Base-by-base conservation (phyloP, 495 filamentous ascomycete genomes). In the Lepraria neglecta region DNA sequence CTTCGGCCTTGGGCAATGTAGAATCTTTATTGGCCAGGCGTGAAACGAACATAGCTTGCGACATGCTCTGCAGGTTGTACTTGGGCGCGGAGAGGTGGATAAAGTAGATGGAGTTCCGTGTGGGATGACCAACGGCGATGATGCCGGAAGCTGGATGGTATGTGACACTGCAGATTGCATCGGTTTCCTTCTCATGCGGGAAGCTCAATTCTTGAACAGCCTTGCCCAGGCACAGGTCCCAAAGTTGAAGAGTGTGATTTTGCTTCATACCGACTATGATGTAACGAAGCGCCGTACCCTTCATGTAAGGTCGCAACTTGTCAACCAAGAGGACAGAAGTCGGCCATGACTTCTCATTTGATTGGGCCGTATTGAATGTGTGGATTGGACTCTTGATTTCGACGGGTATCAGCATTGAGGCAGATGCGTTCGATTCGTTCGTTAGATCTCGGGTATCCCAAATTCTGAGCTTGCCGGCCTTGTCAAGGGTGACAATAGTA, bases 251-350 rank as follows among this genome's bases (percentile, higher is more conserved):
- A 53, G 91, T 94, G 76, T 99, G 95, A 72, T 99, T 99, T 72
- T 97, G 95, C 76, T 97, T 97, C 80, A 97, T 88, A 62, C 95
- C 95, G 55, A 99, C 92, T 61, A 99, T 82, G 74, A 97, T 84
- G 75, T 97, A 99, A 62, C 95, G 82, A 61, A 95, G 75, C 19
- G 95, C 91, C 69, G 86, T 85, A 38, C 87, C 87, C 73, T 89
- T 94, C 71, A 84, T 81, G 71, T 92, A 96, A 31, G 94, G 89
- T 19, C 91, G 87, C 71, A 88, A 83, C 78, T 97, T 97, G 73
- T 99, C 95, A 64, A 97, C 80, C 76, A 99, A 86, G 72, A 95
- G 83, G 52, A 99, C 88, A 24, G 94, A 97, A 0, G 92, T 97
- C 19, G 95, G 92, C 87, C 90, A 95, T 3, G 90, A 88, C 74